Base-by-base conservation (phyloP, 228 moss, liverwort and hornwort species). In the Sphagnum magellanicum region DNA sequence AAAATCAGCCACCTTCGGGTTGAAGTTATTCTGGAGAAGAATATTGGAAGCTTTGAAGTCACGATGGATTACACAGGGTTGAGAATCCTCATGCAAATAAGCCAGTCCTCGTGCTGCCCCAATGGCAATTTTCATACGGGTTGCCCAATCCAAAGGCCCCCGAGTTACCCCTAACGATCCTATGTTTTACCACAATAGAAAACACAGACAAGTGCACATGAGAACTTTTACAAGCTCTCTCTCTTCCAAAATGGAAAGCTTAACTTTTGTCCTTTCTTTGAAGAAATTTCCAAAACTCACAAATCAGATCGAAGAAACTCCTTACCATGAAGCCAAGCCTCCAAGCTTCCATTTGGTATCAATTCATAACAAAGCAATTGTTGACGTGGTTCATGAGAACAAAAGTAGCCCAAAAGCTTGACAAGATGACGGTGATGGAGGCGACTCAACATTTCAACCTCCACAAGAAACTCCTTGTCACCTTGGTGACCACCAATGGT, bases 41-140 rank as follows among this genome's bases (percentile, higher is more conserved):
- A 96, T 92, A 62, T 95, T 95, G 8, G 90, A 83, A 14, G 92
- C 95, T 73, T 95, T 95, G 74, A 95, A 92, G 68, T 95, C 95
- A 46, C 95, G 81, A 61, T 95, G 95, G 13, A 95, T 92, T 14
- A 95, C 92, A 64, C 95, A 92, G 1, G 92, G 95, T 50, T 95
- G 92, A 10, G 92, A 95, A 55, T 95, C 92, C 51, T 95, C 95
- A 66, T 95, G 95, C 70, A 95, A 79, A 58, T 95, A 95, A 0
- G 88, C 92, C 67, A 95, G 76, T 4, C 92, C 95, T 0, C 95
- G 90, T 9, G 95, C 95, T 13, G 95, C 84, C 50, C 95, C 95
- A 14, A 95, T 89, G 0, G 95, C 95, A 10, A 95, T 85, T 69
- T 95, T 95, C 85, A 92, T 80, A 49, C 95, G 83, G 47, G 90